These are phyloP conservation scores for Trypanosoma rangeli DNA, from an alignment of 208 protist species.

Conservation along the genomic window DNA sequence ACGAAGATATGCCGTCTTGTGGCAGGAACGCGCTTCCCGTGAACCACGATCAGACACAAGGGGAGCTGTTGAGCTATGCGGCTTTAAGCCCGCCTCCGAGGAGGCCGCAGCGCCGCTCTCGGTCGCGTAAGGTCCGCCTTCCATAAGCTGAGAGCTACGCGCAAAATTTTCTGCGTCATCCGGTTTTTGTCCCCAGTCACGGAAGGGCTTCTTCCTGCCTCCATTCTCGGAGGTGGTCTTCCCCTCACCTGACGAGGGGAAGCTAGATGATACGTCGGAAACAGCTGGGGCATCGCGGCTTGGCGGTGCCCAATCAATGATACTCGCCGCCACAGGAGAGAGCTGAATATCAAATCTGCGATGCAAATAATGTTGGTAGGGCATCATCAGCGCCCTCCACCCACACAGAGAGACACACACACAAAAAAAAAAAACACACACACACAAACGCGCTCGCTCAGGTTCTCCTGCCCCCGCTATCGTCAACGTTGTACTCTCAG, in stretches of 20 bases:
- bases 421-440: not conserved
- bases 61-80: not conserved
- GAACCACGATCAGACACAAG: not conserved
- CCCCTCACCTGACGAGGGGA: not conserved
- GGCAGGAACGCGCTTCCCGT: not conserved
- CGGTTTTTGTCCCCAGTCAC: not conserved
- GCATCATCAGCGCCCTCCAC: constrained; percentile 25
- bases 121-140: not conserved
- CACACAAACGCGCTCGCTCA: too few species aligned
- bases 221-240: not conserved
- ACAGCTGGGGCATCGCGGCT: constrained; percentile 5
- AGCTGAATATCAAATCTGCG: constrained; percentile 81
- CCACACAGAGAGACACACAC: not conserved
- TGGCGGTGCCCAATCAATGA: constrained; percentile 69
- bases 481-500: too few species aligned
- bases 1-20: not conserved
- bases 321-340: constrained; percentile 43
- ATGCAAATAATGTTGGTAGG: constrained; percentile 59
- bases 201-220: not conserved
- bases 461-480: too few species aligned
- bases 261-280: not conserved
- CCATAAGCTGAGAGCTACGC: not conserved
- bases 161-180: not conserved
- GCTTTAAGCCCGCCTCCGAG: not conserved
- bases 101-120: not conserved